Evolutionary conservation across 2,329 filamentous ascomycete genomes (phyloP).

Genomic region (Chalaropsis ovoidea): DNA sequence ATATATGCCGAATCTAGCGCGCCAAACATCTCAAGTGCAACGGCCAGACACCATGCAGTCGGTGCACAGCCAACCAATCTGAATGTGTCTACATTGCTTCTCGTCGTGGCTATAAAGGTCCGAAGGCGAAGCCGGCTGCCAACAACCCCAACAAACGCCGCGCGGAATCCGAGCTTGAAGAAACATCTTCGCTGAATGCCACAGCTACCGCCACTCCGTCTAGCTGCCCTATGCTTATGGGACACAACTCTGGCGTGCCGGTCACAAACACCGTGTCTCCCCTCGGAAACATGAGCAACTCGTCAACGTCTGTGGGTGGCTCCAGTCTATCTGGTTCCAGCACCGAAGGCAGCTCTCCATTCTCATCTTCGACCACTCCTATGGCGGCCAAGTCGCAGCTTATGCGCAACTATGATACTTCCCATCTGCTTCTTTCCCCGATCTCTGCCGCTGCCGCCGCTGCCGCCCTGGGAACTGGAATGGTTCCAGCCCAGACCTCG

Average conservation of each 20-base stretch:
- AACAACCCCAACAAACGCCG: slow-evolving; percentile 34
- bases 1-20: slow-evolving; percentile 34
- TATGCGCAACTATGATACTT: slow-evolving; percentile 33
- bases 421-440: slow-evolving; percentile 21
- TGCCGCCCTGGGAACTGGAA: slow-evolving; percentile 19
- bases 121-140: slow-evolving; percentile 39
- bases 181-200: slow-evolving; percentile 11
- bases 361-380: slow-evolving; percentile 26
- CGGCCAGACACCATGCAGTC: slow-evolving; percentile 56
- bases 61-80: slow-evolving; percentile 49
- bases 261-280: slow-evolving; percentile 25
- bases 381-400: slow-evolving; percentile 34
- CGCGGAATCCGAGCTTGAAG: slow-evolving; percentile 23
- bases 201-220: slow-evolving; percentile 28
- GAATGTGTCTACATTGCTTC: slow-evolving; percentile 65
- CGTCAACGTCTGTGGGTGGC: slow-evolving; percentile 17
- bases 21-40: slow-evolving; percentile 68
- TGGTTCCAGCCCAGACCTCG: slow-evolving; percentile 29
- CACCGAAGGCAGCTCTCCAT: slow-evolving; percentile 18
- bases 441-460: slow-evolving; percentile 25
- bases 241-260: slow-evolving; percentile 32
- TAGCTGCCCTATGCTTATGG: slow-evolving; percentile 39
- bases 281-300: slow-evolving; percentile 17
- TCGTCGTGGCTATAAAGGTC: slow-evolving; percentile 63
- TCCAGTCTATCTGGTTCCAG: neutral